Base-by-base conservation (phyloP, 192 early-diverging fungal genomes). In the Entomortierella chlamydospora region DNA sequence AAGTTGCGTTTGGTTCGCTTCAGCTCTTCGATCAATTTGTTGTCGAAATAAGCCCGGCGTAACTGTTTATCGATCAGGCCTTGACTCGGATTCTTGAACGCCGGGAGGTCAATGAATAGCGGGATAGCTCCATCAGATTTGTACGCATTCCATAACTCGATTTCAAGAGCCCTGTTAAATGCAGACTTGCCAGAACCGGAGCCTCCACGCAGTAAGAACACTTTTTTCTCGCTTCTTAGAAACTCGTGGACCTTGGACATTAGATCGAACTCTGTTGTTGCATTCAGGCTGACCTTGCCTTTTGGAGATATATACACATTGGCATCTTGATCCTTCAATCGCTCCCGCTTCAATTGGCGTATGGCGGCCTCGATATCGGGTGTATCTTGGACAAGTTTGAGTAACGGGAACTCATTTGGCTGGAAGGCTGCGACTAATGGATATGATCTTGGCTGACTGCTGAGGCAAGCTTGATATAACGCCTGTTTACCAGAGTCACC, bases 151-250 rank as follows among this genome's bases (percentile, higher is more conserved):
- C 63, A 64, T 20, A 64, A 50, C 1, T 4, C 25, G 20, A 17
- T 20, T 49, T 64, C 63, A 5, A 64, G 33, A 3, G 33, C 18
- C 28, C 12, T 30, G 25, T 64, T 64, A 23, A 64, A 54, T 20
- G 52, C 41, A 2, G 63, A 55, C 33, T 64, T 64, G 1, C 63
- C 63, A 17, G 50, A 45, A n/a, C 63, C 63, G 12, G 63, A 64
- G 37, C 51, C 51, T 1, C 63, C 63, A 4, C 49, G 34, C 8
- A 64, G 3, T 13, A 64, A 31, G 15, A 64, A 15, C 1, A 64
- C 63, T 18, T 37, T 7, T 0, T 30, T 22, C 9, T 28, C 9
- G 15, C 63, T 49, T 22, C 18, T 9, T 10, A 64, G 17, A 34
- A 64, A 64, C 1, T 64, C 34, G 1, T 23, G 31, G 5, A 52